Percentiles rank a stretch among this genome's conserved stretches.
Evolutionary conservation across 2,329 filamentous ascomycete genomes (phyloP).

Genomic region (Torrubiella hemipterigena): DNA sequence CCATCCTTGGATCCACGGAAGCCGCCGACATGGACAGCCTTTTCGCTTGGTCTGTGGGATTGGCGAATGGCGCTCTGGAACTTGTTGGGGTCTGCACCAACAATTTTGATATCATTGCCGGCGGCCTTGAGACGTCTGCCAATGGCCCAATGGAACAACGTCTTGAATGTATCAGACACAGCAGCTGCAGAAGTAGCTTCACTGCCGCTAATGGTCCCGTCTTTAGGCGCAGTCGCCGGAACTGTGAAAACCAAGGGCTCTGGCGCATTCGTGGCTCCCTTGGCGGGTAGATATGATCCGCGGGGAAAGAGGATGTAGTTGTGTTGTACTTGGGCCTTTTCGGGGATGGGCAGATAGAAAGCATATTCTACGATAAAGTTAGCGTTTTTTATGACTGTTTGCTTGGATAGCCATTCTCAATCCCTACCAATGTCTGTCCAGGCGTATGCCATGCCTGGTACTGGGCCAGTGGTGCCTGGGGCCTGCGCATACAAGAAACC

Average conservation of each 20-base stretch:
- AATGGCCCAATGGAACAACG: conserved; percentile 50
- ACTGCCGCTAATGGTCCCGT: conserved; percentile 40
- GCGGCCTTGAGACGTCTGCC: conserved; percentile 36
- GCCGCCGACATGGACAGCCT: conserved; percentile 52
- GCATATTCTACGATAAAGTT: conserved; percentile 37
- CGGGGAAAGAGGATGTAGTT: conserved; percentile 54
- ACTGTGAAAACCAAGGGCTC: conserved; percentile 57
- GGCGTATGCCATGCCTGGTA: conserved; percentile 41
- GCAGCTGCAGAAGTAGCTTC: conserved; percentile 35
- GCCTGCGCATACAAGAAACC: conserved; percentile 45
- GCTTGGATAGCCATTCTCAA: not conserved
- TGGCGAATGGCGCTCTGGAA: conserved; percentile 47
- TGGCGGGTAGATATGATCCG: conserved; percentile 39
- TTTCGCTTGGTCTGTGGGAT: conserved; percentile 46
- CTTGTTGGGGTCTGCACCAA: conserved; percentile 38
- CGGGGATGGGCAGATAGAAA: conserved; percentile 54
- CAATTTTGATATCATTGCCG: conserved; percentile 34
- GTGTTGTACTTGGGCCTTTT: conserved; percentile 52
- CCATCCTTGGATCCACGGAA: conserved; percentile 59
- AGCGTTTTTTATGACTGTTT: conserved; percentile 36
- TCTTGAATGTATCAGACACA: conserved; percentile 46
- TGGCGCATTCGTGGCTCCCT: conserved; percentile 25
- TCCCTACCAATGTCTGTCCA: conserved; percentile 50
- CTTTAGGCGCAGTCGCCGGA: conserved; percentile 46
- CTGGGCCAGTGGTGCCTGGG: conserved; percentile 36